Evolutionary conservation across 805 yeast genomes (phyloP), one percentile per base, ranked within the genome.

Genomic region (Geotrichum ghanense): DNA sequence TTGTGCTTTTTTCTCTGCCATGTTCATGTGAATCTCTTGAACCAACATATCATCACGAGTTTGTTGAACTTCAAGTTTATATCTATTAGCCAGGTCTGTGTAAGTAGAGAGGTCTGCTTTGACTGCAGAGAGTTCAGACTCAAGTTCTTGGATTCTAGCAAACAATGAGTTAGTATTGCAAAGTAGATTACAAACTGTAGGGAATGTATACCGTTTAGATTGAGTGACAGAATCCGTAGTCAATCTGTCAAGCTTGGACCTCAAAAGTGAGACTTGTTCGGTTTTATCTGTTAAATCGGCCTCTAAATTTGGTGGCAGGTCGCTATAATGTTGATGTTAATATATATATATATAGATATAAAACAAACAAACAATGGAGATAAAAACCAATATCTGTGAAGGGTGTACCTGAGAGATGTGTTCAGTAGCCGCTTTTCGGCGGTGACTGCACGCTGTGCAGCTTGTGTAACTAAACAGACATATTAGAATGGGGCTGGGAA

Each of bases 1-100:
- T 2, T 54, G 56, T 5, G 72, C 61, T 42, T 59, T 61, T 24
- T 39, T 39, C n/a, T 39, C 42, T 79, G 82, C 58, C 57, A 69
- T 43, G 73, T 73, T 48, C 70, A 86, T 55, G 81, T 81, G 53
- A 61, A 67, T 43, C 78, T 78, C 54, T 81, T 80, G 60, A 69
- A 75, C 51, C 64, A 68, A 42, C 75, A 79, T 52, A 69, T 90
- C 37, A 31, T 31, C 37, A n/a, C 17, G 10, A 6, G 16, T 6
- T n/a, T 19, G 10, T 19, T 31, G 37, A 7, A 19, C 17, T 31
- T 31, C 37, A 31, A 31, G 37, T 31, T 31, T 31, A 19, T 31
- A 31, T n/a, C 16, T n/a, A 12, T 31, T 19, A 31, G 10, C 17
- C 19, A 19, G 6, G 7, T 31, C 17, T 7, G 16, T 31, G 17